A percentile compares a stretch with the other conserved stretches of the same genome.
Evolutionary conservation across 2,329 filamentous ascomycete species (phyloP).

Genomic region (Incumbomyces lentus): DNA sequence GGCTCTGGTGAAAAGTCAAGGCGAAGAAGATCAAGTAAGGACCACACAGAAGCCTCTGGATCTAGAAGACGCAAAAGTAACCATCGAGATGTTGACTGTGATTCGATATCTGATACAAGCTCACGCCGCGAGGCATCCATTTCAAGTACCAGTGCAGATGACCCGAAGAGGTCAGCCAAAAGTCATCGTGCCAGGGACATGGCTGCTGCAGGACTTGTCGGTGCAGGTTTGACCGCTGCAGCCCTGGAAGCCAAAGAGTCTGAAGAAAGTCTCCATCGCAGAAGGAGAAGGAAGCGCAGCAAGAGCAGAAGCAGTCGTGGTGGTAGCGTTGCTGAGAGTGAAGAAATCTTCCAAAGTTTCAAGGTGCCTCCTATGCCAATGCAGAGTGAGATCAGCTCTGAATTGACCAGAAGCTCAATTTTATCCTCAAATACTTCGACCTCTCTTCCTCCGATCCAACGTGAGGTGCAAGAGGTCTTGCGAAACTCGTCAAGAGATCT

Average conservation of each 20-base stretch:
- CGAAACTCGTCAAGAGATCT: constrained; percentile 45
- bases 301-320: constrained; percentile 43
- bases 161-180: constrained; percentile 46
- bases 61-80: constrained; percentile 43
- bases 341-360: constrained; percentile 38
- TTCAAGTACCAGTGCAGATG: constrained; percentile 30
- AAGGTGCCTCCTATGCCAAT: constrained; percentile 75
- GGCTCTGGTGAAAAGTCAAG: constrained; percentile 42
- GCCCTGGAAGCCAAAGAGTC: constrained; percentile 56
- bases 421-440: constrained; percentile 65
- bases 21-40: constrained; percentile 45
- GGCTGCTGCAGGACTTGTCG: constrained; percentile 45
- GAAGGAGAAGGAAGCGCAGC: constrained; percentile 34
- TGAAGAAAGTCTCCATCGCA: constrained; percentile 44
- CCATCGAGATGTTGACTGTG: constrained; percentile 42
- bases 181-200: constrained; percentile 41
- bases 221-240: constrained; percentile 50
- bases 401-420: constrained; percentile 68
- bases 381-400: constrained; percentile 75
- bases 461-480: constrained; percentile 53
- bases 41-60: constrained; percentile 45
- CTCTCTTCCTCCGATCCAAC: constrained; percentile 56
- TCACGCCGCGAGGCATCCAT: constrained; percentile 36
- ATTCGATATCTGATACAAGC: constrained; percentile 37
- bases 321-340: constrained; percentile 45